Evolutionary conservation across 768 basidiomycete species (phyloP).

Genomic region (Boletus sp.): DNA sequence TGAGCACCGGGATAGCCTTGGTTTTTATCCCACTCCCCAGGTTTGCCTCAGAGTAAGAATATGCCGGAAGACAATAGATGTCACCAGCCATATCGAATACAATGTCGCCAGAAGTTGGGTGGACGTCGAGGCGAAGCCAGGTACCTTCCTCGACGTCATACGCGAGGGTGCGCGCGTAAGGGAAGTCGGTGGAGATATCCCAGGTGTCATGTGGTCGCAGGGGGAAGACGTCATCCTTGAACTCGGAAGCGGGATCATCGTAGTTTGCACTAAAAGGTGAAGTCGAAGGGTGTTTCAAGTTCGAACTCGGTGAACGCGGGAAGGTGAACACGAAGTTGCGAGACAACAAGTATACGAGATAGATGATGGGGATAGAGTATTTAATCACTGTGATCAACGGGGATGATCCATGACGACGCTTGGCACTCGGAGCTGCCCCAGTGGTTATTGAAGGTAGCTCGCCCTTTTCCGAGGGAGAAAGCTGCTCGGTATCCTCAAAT

Average conservation of each 20-base stretch:
- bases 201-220: constrained; percentile 52
- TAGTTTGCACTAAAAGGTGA: constrained; percentile 5
- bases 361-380: constrained; percentile 18
- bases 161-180: constrained; percentile 61
- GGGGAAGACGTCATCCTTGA: constrained; percentile 61
- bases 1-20: constrained; percentile 56
- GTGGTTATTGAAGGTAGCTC: constrained; percentile 19
- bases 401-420: not conserved
- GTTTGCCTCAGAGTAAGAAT: constrained; percentile 34
- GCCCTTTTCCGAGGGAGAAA: constrained; percentile 17
- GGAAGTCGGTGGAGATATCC: constrained; percentile 77
- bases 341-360: constrained; percentile 19
- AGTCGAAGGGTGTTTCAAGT: constrained; percentile 1
- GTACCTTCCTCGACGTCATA: constrained; percentile 75
- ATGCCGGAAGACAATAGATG: constrained; percentile 63
- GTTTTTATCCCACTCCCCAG: constrained; percentile 24
- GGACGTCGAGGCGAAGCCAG: constrained; percentile 73
- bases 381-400: constrained; percentile 17
- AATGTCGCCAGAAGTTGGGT: constrained; percentile 66
- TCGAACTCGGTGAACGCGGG: not conserved
- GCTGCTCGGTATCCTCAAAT: constrained; percentile 3
- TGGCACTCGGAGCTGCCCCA: not conserved
- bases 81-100: constrained; percentile 77
- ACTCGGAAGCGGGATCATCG: constrained; percentile 40
- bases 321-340: constrained; percentile 1